Evolutionary conservation across 176 grass and related monocot genomes (phyloP), one percentile per base, ranked within the genome.

Genomic region (Raddia distichophylla): DNA sequence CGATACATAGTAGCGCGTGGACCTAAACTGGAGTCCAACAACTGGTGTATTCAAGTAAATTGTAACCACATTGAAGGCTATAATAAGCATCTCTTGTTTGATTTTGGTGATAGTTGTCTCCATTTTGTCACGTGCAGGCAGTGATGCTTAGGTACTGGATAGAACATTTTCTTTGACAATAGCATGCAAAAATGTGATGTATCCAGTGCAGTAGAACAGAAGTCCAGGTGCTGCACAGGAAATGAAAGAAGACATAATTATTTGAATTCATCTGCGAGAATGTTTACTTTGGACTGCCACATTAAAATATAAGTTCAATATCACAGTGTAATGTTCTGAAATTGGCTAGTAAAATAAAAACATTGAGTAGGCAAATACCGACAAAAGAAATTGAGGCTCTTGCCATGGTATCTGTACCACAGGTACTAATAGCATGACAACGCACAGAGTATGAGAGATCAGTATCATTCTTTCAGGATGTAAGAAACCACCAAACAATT

Each of bases 351-450:
- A 2, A 78, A 35, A n/a, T 37, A 51, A 49, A 71, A 71, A 20
- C 14, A 49, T 50, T 33, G n/a, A n/a, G 27, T 71, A 50, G 43
- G 18, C 32, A 20, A 52, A 12, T 51, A 42, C 10, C 45, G 6
- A 51, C 40, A 8, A 80, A 54, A 44, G 5, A 33, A n/a, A 18
- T 59, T 51, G 42, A 49, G 33, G 65, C 14, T 18, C 37, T 51
- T 17, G 16, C 44, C 44, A 73, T 46, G 43, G 7, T 47, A 50
- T 11, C 6, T 15, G 32, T 35, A 72, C 10, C 53, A 71, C 32
- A 50, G 78, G 19, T 80, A 57, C 34, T 80, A 15, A 78, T 61
- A 47, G 1, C 44, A 34, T 64, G 48, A 19, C 32, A 19, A 78
- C 52, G 60, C 14, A 50, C 22, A 51, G 17, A 35, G 12, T 66